Evolutionary conservation across 2,329 filamentous ascomycete species (phyloP), one percentile per base, ranked within the genome.

Genomic region (Magnaporthales sp.): DNA sequence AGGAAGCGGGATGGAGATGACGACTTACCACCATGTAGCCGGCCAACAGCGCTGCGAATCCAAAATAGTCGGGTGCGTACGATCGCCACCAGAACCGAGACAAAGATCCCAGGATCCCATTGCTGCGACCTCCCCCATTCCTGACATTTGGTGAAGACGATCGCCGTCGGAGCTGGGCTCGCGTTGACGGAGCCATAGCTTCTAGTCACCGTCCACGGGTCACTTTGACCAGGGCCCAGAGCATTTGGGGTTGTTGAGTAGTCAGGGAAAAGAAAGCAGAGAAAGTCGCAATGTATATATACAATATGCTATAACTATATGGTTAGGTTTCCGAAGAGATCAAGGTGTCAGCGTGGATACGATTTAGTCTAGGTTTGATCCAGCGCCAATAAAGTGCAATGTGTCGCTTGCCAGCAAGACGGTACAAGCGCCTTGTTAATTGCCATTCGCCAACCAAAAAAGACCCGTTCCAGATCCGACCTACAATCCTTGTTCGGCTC

Each of bases 1-100:
- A n/a, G n/a, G n/a, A n/a, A 32, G 31, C 4, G 31, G 22, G n/a
- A 3, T 29, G 5, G 61, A 75, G 56, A 62, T 75, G 30, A 71
- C 66, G 66, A 74, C 79, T 69, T 73, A 89, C 86, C 67, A 88
- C 72, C 22, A 90, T 77, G 77, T 91, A 95, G 65, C 83, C 86
- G 5, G 82, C 80, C 8, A 92, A 73, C n/a, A 98, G 81, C 54
- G 91, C 76, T 1, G 82, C 80, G 69, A 98, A 86, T 46, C 92
- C 92, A 31, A 96, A 78, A 78, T 96, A 97, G 76, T 99, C 95
- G 6, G 91, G 87, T 11, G 91, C 91, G 80, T 97, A 95, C 1
- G 91, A 93, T 75, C 88, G 89, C 86, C 92, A 73, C 61, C 83
- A 86, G 69, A 81, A 80, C 63, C 80, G 75, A 15, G 74, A 73